phyloP scores from a whole-genome alignment of 179 eudicot species.

The Silene coronaria region DNA sequence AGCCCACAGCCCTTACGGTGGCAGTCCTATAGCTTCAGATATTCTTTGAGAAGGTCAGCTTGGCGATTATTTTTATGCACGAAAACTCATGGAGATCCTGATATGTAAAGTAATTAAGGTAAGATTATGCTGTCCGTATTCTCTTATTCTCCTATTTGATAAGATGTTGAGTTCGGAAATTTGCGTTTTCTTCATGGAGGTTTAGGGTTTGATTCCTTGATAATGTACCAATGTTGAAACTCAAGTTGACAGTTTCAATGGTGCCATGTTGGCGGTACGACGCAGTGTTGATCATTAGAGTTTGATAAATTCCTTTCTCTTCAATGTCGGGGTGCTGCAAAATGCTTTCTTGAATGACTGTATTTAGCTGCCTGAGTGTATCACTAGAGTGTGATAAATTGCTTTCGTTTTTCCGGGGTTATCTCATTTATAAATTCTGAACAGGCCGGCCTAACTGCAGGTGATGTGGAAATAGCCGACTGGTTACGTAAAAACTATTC shows the following conservation, averaged over 20 bases:
- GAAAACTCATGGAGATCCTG: conserved; percentile 78
- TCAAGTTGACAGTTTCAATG: neutral
- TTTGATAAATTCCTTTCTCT: neutral
- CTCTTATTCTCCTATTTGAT: neutral
- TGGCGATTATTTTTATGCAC: conserved; percentile 75
- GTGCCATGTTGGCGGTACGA: too few species aligned
- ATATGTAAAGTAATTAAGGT: conserved; percentile 96
- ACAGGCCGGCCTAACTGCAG: conserved; percentile 96
- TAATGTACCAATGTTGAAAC: neutral
- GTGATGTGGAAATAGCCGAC: conserved; percentile 87
- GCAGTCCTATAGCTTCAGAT: conserved; percentile 96
- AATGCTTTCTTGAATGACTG: too few species aligned
- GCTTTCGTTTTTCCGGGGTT: conserved; percentile 1
- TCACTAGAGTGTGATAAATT: too few species aligned
- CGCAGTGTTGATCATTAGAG: too few species aligned
- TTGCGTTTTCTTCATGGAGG: neutral
- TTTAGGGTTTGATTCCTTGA: neutral
- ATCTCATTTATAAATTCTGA: conserved; percentile 28
- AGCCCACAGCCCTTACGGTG: conserved; percentile 95
- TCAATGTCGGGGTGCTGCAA: too few species aligned
- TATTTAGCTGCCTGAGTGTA: too few species aligned
- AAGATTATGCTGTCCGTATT: conserved; percentile 14
- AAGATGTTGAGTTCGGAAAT: neutral
- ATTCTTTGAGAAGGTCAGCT: conserved; percentile 85
- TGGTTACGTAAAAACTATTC: conserved; percentile 87